phyloP scores from a whole-genome alignment of 768 basidiomycete species.

The Tephrocybe sp. region DNA sequence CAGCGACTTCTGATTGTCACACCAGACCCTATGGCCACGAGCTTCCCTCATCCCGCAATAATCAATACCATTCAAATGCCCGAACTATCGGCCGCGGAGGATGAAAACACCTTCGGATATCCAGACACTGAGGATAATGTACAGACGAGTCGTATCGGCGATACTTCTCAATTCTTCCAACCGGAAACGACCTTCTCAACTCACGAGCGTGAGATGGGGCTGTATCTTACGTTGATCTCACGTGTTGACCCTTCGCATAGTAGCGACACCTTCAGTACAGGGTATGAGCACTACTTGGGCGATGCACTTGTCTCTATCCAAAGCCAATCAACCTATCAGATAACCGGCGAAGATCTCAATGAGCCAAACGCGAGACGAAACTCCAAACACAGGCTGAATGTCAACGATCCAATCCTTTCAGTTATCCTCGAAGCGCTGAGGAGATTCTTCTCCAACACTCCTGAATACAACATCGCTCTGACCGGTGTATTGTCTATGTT shows the following conservation, averaged over 20 bases:
- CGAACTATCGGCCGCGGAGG: constrained; percentile 42
- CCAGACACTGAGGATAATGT: constrained; percentile 36
- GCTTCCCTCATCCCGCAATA: constrained; percentile 63
- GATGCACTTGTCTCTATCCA: constrained; percentile 74
- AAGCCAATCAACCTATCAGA: constrained; percentile 57
- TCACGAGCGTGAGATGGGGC: constrained; percentile 80
- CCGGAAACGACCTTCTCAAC: constrained; percentile 77
- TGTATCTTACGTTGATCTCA: constrained; percentile 79
- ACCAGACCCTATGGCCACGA: constrained; percentile 70
- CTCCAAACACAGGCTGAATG: constrained; percentile 73
- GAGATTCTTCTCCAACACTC: constrained; percentile 81
- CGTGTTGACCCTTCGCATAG: constrained; percentile 70
- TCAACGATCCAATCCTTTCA: constrained; percentile 75
- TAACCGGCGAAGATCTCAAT: constrained; percentile 38
- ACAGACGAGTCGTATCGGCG: constrained; percentile 16
- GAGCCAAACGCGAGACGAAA: constrained; percentile 40
- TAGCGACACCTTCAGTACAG: constrained; percentile 77
- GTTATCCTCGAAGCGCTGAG: constrained; percentile 69
- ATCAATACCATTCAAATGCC: constrained; percentile 19
- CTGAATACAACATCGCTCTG: constrained; percentile 86
- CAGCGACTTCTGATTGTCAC: constrained; percentile 72
- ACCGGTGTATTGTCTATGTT: constrained; percentile 81
- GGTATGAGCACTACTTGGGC: constrained; percentile 79
- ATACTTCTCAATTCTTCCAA: constrained; percentile 47
- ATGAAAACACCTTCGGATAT: constrained; percentile 48